Evolutionary conservation across 257 asterid species (phyloP), one percentile per base, ranked within the genome.

Genomic region (Petunia secreta): DNA sequence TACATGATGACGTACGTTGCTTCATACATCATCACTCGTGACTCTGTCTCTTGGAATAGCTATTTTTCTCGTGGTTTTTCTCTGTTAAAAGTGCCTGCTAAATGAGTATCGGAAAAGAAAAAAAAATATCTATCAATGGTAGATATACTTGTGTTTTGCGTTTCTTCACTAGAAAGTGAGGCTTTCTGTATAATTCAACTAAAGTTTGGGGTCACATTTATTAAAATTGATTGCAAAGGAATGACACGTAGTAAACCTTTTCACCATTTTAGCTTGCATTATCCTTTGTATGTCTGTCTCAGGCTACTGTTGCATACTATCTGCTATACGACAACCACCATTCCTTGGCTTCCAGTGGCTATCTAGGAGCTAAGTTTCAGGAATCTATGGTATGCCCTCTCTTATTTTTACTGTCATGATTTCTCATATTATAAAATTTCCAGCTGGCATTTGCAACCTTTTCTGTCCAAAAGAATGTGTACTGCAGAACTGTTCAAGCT

Each of bases 231-330:
- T 50, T 34, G 34, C 77, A 73, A 34, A 73, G 36, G 62, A 13
- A 34, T 50, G 62, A 16, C 40, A 8, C 50, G 2, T 50, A 1
- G 13, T 34, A 13, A 0, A 73, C 77, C 62, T 50, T 74, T 82
- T 54, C 57, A 46, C 78, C 59, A 75, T 81, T 80, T 52, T 75
- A 37, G 80, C 81, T 80, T 66, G 77, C 25, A 57, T 78, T 77
- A 36, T 79, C 63, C 50, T 59, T 83, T 76, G 68, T 76, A 13
- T 40, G 5, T 73, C 62, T 50, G 13, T 73, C 80, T 83, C 91
- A 95, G 98, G 97, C 97, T 79, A 95, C 99, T 40, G 98, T 95
- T 80, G 93, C 99, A 77, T 95, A 95, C 82, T 93, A 93, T 88
- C 84, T 95, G 85, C 85, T 93, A 83, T 82, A 89, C 48, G 99